Percentiles rank a stretch among this genome's conserved stretches.
Evolutionary conservation across 768 basidiomycete genomes (phyloP).

Genomic region (Macrolepiota fuliginosa): DNA sequence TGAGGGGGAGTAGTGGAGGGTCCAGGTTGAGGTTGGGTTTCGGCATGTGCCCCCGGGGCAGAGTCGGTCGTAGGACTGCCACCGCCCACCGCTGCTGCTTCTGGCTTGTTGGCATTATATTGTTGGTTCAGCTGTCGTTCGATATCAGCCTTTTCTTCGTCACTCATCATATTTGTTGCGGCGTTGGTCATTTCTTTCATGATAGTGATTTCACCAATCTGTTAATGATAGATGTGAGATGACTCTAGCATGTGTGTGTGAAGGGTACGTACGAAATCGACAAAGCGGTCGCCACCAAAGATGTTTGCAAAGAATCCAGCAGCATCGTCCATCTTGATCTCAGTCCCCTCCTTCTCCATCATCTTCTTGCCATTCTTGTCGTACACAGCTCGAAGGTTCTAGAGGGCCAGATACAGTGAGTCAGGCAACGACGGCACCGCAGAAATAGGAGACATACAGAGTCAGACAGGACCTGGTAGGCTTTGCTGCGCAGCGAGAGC

Average conservation of each 20-base stretch:
- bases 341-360: slow-evolving; percentile 76
- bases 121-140: slow-evolving; percentile 62
- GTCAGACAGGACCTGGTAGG: slow-evolving; percentile 90
- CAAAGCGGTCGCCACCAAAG: slow-evolving; percentile 92
- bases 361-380: slow-evolving; percentile 94
- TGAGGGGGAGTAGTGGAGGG: slow-evolving; percentile 5
- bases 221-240: slow-evolving; percentile 3
- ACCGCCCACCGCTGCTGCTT: background rate
- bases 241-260: background rate
- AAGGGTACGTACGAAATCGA: slow-evolving; percentile 72
- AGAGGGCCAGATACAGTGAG: slow-evolving; percentile 15
- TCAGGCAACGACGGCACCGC: background rate
- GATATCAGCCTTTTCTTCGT: slow-evolving; percentile 89
- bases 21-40: slow-evolving; percentile 13
- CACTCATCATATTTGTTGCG: slow-evolving; percentile 84
- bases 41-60: too few relatives aligned
- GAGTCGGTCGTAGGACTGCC: too few relatives aligned
- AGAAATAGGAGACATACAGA: slow-evolving; percentile 45
- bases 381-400: slow-evolving; percentile 87
- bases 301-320: slow-evolving; percentile 94
- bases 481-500: slow-evolving; percentile 57
- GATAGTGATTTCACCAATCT: slow-evolving; percentile 96
- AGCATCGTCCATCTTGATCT: slow-evolving; percentile 82
- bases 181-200: slow-evolving; percentile 92
- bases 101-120: slow-evolving; percentile 3